Base-by-base conservation (phyloP, 2,329 filamentous ascomycete genomes). In the Aspergillus flavus region DNA sequence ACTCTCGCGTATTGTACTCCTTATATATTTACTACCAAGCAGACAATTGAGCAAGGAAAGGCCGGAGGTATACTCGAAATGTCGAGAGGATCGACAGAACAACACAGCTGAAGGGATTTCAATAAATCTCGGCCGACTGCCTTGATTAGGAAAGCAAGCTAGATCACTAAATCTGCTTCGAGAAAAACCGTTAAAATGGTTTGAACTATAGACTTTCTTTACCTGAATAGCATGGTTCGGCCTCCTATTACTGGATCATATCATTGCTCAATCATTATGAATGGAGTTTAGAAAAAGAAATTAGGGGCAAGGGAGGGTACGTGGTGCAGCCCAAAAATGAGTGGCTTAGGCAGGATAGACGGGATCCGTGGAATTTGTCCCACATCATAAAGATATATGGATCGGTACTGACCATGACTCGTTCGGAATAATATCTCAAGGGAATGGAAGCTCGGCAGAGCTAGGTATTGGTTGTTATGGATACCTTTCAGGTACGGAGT, bases 81-180 rank as follows among this genome's bases (percentile, higher is more conserved):
- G 45, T 59, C 57, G 45, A 45, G 57, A 32, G 34, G 57, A 59
- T 59, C 57, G 57, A 59, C 57, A 59, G 30, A 14, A 48, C 57
- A 36, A 41, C 28, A 19, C 52, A 39, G 46, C 32, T n/a, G 16
- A 50, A 50, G 23, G 46, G 26, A 50, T 30, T 50, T 50, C 26
- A 50, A 32, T 59, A 59, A 59, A 52, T 52, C n/a, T 36, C 57
- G 43, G 57, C 34, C 36, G 26, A 39, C 32, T 39, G 32, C 30
- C 30, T 50, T 3, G n/a, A 59, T 30, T 50, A 23, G 45, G 57
- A 52, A 59, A 26, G 46, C 23, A 50, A 50, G 46, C 46, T 30
- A 50, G 16, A 50, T 7, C 16, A 19, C 21, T 48, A 48, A 48
- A 26, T 48, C 45, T 48, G 21, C 45, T 48, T 48, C 23, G 21